These are phyloP conservation scores for Monosporascus sp. DNA, from an alignment of 2,329 filamentous ascomycete genomes.

Conservation along the genomic window DNA sequence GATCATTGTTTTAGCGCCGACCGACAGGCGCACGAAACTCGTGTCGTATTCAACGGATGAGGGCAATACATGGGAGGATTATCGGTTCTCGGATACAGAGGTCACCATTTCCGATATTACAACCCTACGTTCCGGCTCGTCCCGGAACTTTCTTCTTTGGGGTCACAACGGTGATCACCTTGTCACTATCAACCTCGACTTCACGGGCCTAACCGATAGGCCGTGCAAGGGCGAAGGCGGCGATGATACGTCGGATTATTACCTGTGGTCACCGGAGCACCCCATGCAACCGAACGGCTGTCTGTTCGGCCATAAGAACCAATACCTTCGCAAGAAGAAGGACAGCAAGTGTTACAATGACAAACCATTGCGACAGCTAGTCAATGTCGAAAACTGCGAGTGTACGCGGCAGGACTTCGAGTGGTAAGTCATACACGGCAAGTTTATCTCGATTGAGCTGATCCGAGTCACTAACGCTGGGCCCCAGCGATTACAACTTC, in stretches of 20 bases:
- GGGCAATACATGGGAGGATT: slow-evolving; percentile 72
- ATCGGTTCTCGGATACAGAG: slow-evolving; percentile 66
- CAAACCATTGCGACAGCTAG: slow-evolving; percentile 62
- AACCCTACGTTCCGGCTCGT: slow-evolving; percentile 82
- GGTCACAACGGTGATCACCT: slow-evolving; percentile 57
- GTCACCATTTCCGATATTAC: slow-evolving; percentile 76
- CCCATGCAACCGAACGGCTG: slow-evolving; percentile 74
- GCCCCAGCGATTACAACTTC: slow-evolving; percentile 81
- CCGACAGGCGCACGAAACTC: slow-evolving; percentile 60
- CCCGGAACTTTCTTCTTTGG: slow-evolving; percentile 90
- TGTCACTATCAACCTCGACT: slow-evolving; percentile 81
- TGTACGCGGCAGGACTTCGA: slow-evolving; percentile 87
- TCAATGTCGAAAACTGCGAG: slow-evolving; percentile 71
- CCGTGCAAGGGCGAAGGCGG: slow-evolving; percentile 65
- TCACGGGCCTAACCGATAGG: slow-evolving; percentile 70
- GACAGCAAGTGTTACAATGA: slow-evolving; percentile 78
- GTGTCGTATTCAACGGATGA: slow-evolving; percentile 77
- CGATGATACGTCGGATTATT: slow-evolving; percentile 61
- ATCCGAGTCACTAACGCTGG: slow-evolving; percentile 19
- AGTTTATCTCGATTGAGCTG: slow-evolving; percentile 10
- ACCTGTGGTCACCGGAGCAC: slow-evolving; percentile 82
- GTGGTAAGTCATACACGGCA: slow-evolving; percentile 56
- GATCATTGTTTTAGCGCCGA: slow-evolving; percentile 80
- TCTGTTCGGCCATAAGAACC: slow-evolving; percentile 84
- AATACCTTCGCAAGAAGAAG: slow-evolving; percentile 87